phyloP scores from a whole-genome alignment of 345 rosid species.

The Brassica rapa region DNA sequence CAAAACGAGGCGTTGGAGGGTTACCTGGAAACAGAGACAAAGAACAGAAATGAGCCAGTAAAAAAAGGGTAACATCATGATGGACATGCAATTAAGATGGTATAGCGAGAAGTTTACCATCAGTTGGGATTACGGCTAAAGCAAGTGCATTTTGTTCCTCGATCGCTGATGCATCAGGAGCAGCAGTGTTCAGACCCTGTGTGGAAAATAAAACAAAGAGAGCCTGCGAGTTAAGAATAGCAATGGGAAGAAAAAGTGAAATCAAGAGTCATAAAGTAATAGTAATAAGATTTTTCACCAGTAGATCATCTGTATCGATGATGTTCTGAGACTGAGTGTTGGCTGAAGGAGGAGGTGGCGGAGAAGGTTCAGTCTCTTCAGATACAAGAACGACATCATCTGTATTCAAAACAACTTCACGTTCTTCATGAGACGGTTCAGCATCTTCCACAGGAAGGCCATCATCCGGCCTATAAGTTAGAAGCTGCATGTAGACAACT shows the following conservation, averaged over 20 bases:
- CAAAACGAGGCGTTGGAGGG: slow-evolving; percentile 54
- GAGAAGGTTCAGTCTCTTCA: slow-evolving; percentile 50
- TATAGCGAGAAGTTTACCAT: slow-evolving; percentile 45
- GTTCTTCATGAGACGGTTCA: slow-evolving; percentile 52
- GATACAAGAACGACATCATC: slow-evolving; percentile 48
- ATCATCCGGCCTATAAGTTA: slow-evolving; percentile 85
- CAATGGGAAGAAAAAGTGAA: neutral
- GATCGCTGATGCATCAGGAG: slow-evolving; percentile 65
- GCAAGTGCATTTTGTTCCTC: slow-evolving; percentile 95
- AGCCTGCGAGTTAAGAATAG: neutral
- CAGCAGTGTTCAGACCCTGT: slow-evolving; percentile 71
- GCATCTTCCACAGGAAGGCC: slow-evolving; percentile 58
- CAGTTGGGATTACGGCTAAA: slow-evolving; percentile 77
- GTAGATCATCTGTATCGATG: slow-evolving; percentile 71
- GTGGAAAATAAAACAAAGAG: slow-evolving; percentile 7
- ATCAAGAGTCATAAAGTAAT: neutral
- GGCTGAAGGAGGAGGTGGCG: slow-evolving; percentile 51
- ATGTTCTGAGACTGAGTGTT: slow-evolving; percentile 64
- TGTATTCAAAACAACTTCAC: slow-evolving; percentile 50
- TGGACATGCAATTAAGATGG: neutral
- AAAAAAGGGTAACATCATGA: neutral
- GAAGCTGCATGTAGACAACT: slow-evolving; percentile 53
- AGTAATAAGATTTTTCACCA: slow-evolving; percentile 52
- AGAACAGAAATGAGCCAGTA: neutral
- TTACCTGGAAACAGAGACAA: slow-evolving; percentile 4